phyloP scores from a whole-genome alignment of 1,284 basidiomycete genomes.

The Leccinum ponderosum region DNA sequence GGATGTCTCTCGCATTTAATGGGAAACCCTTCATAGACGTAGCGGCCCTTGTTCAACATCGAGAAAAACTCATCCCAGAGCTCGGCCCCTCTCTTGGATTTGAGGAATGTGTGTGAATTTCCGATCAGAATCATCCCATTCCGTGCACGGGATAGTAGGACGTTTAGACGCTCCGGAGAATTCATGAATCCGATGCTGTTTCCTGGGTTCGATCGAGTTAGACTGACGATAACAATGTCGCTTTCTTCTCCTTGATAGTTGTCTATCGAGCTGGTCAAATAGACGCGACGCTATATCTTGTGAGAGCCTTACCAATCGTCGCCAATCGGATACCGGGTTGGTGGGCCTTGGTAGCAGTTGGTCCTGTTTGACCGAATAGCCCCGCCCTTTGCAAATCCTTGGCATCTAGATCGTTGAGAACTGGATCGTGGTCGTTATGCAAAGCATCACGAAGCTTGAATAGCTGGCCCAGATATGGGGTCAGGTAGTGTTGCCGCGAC shows the following conservation, averaged over 20 bases:
- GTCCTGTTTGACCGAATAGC: slow-evolving; percentile 34
- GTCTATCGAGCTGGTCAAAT: slow-evolving; percentile 37
- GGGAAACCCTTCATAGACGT: slow-evolving; percentile 62
- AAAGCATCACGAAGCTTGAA: slow-evolving; percentile 46
- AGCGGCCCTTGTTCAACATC: slow-evolving; percentile 39
- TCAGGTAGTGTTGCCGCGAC: no score
- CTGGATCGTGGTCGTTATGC: slow-evolving; percentile 51
- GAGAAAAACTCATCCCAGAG: slow-evolving; percentile 52
- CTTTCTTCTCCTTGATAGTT: slow-evolving; percentile 73
- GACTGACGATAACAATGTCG: slow-evolving; percentile 59
- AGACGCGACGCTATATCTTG: no score
- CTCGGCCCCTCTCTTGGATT: slow-evolving; percentile 50
- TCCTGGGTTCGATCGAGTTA: slow-evolving; percentile 56
- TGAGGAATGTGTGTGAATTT: slow-evolving; percentile 56
- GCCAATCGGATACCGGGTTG: slow-evolving; percentile 47
- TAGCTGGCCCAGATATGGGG: slow-evolving; percentile 70
- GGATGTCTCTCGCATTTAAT: slow-evolving; percentile 56
- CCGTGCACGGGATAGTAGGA: slow-evolving; percentile 63
- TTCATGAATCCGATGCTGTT: slow-evolving; percentile 67
- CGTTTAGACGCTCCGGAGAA: slow-evolving; percentile 65
- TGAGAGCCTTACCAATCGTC: slow-evolving; percentile 52
- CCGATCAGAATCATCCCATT: slow-evolving; percentile 64
- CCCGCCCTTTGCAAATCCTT: slow-evolving; percentile 58
- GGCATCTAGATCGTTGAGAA: slow-evolving; percentile 63
- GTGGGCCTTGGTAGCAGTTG: slow-evolving; percentile 40